Evolutionary conservation across 768 basidiomycete species (phyloP).

Genomic region (Rhodosporidiobolus sp.): DNA sequence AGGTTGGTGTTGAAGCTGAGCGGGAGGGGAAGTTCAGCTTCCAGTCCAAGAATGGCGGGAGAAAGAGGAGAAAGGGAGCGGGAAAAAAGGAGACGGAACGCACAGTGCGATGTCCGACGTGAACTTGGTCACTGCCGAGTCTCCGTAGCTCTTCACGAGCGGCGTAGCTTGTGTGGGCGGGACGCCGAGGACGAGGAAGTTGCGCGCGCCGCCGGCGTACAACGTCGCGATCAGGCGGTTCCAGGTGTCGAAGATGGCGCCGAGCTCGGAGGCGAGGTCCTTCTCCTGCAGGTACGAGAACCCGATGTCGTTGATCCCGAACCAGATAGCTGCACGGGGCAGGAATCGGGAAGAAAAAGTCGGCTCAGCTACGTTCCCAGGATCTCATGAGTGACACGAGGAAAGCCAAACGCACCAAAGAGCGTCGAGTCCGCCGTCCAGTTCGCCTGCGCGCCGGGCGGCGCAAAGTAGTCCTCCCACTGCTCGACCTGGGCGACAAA

Average conservation of each 20-base stretch:
- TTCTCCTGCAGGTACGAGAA: not conserved
- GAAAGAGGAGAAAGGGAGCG: not conserved
- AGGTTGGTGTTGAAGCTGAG: slow-evolving; percentile 18
- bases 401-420: slow-evolving; percentile 7
- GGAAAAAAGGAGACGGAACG: not conserved
- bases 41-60: too few relatives aligned
- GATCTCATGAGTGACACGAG: not conserved
- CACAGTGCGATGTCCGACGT: not conserved
- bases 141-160: not conserved
- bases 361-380: not conserved
- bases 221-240: not conserved
- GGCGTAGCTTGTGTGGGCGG: slow-evolving; percentile 22
- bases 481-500: slow-evolving; percentile 9
- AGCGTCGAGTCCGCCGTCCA: slow-evolving; percentile 7
- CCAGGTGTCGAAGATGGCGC: not conserved
- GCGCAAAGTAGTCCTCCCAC: slow-evolving; percentile 2
- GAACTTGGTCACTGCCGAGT: not conserved
- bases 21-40: not conserved
- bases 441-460: not conserved
- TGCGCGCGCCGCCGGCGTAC: slow-evolving; percentile 8
- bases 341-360: not conserved
- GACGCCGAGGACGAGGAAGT: slow-evolving; percentile 23
- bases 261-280: not conserved
- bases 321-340: slow-evolving; percentile 9
- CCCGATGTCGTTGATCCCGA: slow-evolving; percentile 35